Evolutionary conservation across 345 rosid species (phyloP), one percentile per base, ranked within the genome.

Genomic region (Arabis alpina): DNA sequence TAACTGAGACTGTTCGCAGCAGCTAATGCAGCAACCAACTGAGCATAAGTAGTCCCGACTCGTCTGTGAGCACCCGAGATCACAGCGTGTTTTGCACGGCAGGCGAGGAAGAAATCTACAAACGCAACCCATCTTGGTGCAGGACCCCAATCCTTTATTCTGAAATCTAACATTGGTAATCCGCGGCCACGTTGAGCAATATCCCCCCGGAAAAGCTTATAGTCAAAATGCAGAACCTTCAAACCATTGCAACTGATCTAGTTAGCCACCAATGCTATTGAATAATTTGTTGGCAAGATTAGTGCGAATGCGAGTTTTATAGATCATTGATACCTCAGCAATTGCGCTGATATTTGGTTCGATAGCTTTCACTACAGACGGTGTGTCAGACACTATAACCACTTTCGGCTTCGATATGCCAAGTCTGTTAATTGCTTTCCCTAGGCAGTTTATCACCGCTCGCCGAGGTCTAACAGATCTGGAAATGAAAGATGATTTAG

Each of bases 81-180:
- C 61, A 94, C 89, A 3, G 86, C 89, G 23, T 82, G 79, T 71
- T 83, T 91, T 7, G 98, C 93, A 25, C 85, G 92, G 36, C 98
- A 80, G 13, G 99, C 99, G 34, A 94, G 93, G 78, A 94, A 91
- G 84, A 91, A 94, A 70, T 94, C 99, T 50, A 94, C 99, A 83
- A 94, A 89, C 14, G 99, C 99, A 75, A 89, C 98, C 98, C 99
- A 94, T 78, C 98, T 80, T 10, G 99, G 99, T 52, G 98, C 96
- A 7, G 98, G 98, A 13, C 99, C 99, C 98, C 99, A 94, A 76
- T 94, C 98, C 78, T 82, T 94, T 61, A 75, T 82, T 78, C 98
- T 84, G 69, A 89, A 94, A 50, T 80, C 95, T 69, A 82, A 54
- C 70, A 49, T 82, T 11, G 68, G 78, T 54, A 79, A 69, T 16